A percentile compares a stretch with the other conserved stretches of the same genome.
Conservation (phyloP, 106 monocot species). For the Phalaenopsis equestris region DNA sequence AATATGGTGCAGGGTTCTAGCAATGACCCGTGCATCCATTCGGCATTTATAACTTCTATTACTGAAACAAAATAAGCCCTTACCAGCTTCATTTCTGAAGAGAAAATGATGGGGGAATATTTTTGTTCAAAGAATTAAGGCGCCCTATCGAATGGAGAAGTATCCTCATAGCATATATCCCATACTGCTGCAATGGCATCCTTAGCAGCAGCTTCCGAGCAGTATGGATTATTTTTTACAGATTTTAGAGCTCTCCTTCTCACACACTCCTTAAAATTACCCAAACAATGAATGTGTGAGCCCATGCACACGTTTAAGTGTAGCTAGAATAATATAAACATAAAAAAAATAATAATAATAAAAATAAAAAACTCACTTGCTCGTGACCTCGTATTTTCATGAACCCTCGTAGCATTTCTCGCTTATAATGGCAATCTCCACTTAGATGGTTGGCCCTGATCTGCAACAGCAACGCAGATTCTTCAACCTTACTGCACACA, state of each 20-base stretch:
- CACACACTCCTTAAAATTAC: slow-evolving; percentile 73
- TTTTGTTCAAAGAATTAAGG: slow-evolving; percentile 27
- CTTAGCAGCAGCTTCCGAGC: slow-evolving; percentile 70
- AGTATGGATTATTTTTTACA: slow-evolving; percentile 61
- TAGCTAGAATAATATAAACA: neutral
- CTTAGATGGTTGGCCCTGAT: slow-evolving; percentile 86
- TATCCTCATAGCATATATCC: slow-evolving; percentile 93
- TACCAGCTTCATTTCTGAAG: neutral
- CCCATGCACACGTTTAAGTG: neutral
- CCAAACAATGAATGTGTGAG: neutral
- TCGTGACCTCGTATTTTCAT: slow-evolving; percentile 77
- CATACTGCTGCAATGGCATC: slow-evolving; percentile 88
- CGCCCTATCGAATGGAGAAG: slow-evolving; percentile 83
- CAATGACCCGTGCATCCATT: neutral
- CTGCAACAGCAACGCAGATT: slow-evolving; percentile 15
- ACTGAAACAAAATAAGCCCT: neutral
- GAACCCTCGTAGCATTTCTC: slow-evolving; percentile 66
- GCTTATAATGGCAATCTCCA: slow-evolving; percentile 82
- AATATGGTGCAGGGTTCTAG: neutral
- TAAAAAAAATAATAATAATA: too few relatives aligned
- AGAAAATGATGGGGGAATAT: neutral
- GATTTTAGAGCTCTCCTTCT: slow-evolving; percentile 78
- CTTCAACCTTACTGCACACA: neutral
- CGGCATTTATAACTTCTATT: too few relatives aligned
- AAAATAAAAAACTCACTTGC: slow-evolving; percentile 37